Base-by-base conservation (phyloP, 352 stramenopile genomes). In the Phytophthora foliorum region DNA sequence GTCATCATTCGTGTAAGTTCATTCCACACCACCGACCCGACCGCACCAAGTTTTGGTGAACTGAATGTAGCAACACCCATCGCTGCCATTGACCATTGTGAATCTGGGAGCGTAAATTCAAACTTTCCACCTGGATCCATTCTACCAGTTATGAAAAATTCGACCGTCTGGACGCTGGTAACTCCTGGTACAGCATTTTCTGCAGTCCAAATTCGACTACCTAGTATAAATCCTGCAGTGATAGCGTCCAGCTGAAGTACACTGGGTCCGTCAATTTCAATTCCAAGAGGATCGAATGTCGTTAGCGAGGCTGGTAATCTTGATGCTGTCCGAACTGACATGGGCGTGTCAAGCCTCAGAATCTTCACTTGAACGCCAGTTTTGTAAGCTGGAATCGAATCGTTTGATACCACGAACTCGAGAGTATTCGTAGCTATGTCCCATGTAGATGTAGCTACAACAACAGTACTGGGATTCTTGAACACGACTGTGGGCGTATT, bases 221-320 rank as follows among this genome's bases (percentile, higher is more conserved):
- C 80, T 8, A 84, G 42, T 39, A 92, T 67, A 21, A 72, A 63
- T 0, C 84, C 84, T 34, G 80, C 38, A 0, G 55, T 64, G 31
- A 90, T 85, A 2, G 55, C 69, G 34, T 89, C 82, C 41, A 92
- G 53, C 8, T 62, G 19, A n/a, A 90, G 36, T 7, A 31, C 8
- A 41, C 64, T 84, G 9, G 82, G 80, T 0, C 82, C 82, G 50
- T 92, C 84, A n/a, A 92, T 90, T 8, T 74, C 2, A 24, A 78
- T 49, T 4, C 74, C 76, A 24, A 53, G 32, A 8, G 68, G 22
- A 50, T 92, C 81, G 13, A 76, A 79, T 11, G 80, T 92, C 19
- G 74, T 75, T 14, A 89, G 36, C 1, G 67, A 68, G 3, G 67
- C 77, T 13, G 63, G 41, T 7, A 49, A 31, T 59, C 71, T 66